These are phyloP conservation scores for Pichia sp. DNA, from an alignment of 1,139 yeast genomes.

Conservation along the genomic window DNA sequence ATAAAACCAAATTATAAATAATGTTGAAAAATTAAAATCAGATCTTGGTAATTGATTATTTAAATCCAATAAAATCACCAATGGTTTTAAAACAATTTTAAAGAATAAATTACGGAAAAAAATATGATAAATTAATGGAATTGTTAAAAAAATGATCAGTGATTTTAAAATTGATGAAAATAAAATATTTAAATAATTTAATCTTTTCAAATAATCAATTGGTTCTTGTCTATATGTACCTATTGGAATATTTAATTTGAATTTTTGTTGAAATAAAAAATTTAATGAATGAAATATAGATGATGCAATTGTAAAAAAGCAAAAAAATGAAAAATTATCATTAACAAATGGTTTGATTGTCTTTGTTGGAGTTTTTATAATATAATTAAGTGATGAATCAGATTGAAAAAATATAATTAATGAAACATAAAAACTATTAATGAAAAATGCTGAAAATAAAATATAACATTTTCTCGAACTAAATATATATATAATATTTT, in stretches of 20 bases:
- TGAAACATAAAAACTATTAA: slow-evolving; percentile 36
- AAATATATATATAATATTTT: slow-evolving; percentile 44
- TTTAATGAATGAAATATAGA: slow-evolving; percentile 47
- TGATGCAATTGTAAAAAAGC: slow-evolving; percentile 31
- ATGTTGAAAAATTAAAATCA: slow-evolving; percentile 35
- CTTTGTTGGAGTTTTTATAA: slow-evolving; percentile 34
- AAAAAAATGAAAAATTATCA: slow-evolving; percentile 54
- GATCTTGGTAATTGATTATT: slow-evolving; percentile 35
- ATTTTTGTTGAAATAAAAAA: slow-evolving; percentile 55
- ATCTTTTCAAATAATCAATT: slow-evolving; percentile 23
- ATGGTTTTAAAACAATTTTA: slow-evolving; percentile 9
- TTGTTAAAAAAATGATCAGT: slow-evolving; percentile 32
- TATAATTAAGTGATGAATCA: slow-evolving; percentile 23
- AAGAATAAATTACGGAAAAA: slow-evolving; percentile 35
- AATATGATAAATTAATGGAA: slow-evolving; percentile 43
- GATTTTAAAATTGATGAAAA: slow-evolving; percentile 22
- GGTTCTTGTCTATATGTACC: slow-evolving; percentile 42
- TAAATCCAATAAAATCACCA: slow-evolving; percentile 23
- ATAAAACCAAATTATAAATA: slow-evolving; percentile 34
- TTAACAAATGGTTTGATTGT: slow-evolving; percentile 53
- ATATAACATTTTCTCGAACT: slow-evolving; percentile 37
- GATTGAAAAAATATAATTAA: slow-evolving; percentile 31
- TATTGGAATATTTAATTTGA: slow-evolving; percentile 46
- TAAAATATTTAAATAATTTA: slow-evolving; percentile 10
- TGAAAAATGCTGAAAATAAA: slow-evolving; percentile 33